phyloP scores from a whole-genome alignment of 2,329 filamentous ascomycete genomes.

The Talaromyces sp. region DNA sequence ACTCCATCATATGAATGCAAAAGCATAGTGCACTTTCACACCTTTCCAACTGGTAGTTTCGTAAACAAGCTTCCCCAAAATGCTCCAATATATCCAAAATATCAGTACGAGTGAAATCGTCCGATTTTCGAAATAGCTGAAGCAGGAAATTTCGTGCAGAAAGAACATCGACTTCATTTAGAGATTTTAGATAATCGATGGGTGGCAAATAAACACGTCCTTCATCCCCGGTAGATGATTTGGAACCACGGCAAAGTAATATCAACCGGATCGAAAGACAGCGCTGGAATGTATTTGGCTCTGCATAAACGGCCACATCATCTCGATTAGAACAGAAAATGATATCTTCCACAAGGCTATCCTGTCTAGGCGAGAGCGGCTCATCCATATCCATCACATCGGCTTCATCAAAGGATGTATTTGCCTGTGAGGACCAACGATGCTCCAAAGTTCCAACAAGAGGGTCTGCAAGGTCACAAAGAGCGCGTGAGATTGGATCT shows the following conservation, averaged over 20 bases:
- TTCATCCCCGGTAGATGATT: background rate
- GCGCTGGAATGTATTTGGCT: constrained; percentile 30
- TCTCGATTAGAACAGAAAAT: constrained; percentile 27
- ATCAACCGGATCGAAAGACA: constrained; percentile 30
- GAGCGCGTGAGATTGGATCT: constrained; percentile 16
- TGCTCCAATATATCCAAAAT: constrained; percentile 42
- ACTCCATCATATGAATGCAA: constrained; percentile 62
- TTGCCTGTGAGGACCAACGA: constrained; percentile 18
- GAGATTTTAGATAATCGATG: constrained; percentile 30
- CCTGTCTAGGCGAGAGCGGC: constrained; percentile 22
- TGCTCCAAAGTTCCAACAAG: constrained; percentile 27
- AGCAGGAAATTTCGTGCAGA: constrained; percentile 26
- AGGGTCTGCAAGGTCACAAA: constrained; percentile 22
- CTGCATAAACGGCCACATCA: constrained; percentile 24
- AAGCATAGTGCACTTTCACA: constrained; percentile 68
- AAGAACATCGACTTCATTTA: constrained; percentile 34
- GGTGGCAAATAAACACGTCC: constrained; percentile 13
- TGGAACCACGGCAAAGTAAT: constrained; percentile 17
- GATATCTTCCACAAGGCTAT: constrained; percentile 16
- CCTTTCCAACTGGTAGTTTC: constrained; percentile 57
- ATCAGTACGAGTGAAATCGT: constrained; percentile 26
- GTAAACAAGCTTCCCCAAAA: constrained; percentile 44
- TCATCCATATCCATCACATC: constrained; percentile 42
- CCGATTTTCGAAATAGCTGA: constrained; percentile 24
- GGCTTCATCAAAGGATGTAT: constrained; percentile 11